Conservation (phyloP, 805 yeast species). For the Candida sphagnicola region DNA sequence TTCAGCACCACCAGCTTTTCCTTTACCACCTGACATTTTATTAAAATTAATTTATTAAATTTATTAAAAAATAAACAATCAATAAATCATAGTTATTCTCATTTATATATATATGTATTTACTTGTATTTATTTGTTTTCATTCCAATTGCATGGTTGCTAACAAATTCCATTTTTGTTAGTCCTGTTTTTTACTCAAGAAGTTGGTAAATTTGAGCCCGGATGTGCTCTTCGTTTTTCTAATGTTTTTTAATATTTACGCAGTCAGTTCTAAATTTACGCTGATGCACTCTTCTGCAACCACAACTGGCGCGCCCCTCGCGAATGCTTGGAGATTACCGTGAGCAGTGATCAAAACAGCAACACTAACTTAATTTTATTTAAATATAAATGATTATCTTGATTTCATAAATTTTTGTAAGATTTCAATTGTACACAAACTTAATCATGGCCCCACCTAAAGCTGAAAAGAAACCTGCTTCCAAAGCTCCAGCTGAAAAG, state of each 20-base stretch:
- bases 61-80: neutral
- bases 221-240: neutral
- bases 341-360: neutral
- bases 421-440: neutral
- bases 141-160: too few relatives aligned
- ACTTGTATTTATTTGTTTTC: too few relatives aligned
- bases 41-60: slow-evolving; percentile 2
- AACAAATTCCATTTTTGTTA: neutral
- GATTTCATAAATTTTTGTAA: neutral
- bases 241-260: neutral
- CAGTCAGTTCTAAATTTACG: neutral
- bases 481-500: slow-evolving; percentile 97
- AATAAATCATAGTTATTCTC: neutral
- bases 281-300: neutral
- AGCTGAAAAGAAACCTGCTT: slow-evolving; percentile 78
- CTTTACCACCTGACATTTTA: slow-evolving; percentile 34
- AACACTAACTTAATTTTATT: neutral
- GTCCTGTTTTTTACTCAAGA: neutral
- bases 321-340: neutral
- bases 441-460: slow-evolving; percentile 64
- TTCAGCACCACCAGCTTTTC: slow-evolving; percentile 45
- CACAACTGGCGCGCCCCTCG: neutral
- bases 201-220: neutral
- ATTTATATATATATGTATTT: neutral
- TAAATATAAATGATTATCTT: neutral